Percentiles rank a stretch among this genome's conserved stretches.
These are phyloP conservation scores for Kurtzmaniella quercitrusa DNA, from an alignment of 1,139 yeast species.

Conservation along the genomic window DNA sequence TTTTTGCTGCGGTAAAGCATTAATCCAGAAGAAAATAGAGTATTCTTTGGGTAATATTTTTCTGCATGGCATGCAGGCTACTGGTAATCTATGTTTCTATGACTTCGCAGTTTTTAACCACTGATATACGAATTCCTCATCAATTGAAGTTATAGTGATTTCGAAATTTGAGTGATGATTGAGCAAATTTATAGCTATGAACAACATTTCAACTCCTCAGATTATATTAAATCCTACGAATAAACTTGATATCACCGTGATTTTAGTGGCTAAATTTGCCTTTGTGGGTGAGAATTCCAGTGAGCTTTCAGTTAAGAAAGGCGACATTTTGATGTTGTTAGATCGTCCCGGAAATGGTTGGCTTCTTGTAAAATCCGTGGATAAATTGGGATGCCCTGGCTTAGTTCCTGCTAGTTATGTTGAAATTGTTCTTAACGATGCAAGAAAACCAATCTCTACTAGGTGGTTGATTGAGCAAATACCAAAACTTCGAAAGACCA, in stretches of 20 bases:
- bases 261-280: constrained; percentile 34
- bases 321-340: constrained; percentile 38
- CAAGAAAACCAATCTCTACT: constrained; percentile 32
- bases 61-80: background rate
- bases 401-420: constrained; percentile 41
- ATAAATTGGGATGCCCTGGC: constrained; percentile 33
- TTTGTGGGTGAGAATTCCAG: constrained; percentile 30
- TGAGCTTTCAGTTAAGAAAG: constrained; percentile 35
- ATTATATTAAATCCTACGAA: constrained; percentile 3
- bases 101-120: background rate
- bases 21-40: no score
- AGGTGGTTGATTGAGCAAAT: constrained; percentile 29
- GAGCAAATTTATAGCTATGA: background rate
- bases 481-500: constrained; percentile 2
- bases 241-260: constrained; percentile 20
- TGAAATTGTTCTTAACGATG: constrained; percentile 44
- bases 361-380: constrained; percentile 41
- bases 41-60: background rate
- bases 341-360: constrained; percentile 41
- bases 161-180: background rate
- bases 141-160: background rate
- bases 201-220: constrained; percentile 7
- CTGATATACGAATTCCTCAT: constrained; percentile 3
- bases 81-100: background rate
- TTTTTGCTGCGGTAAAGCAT: no score